Evolutionary conservation across 1,139 yeast species (phyloP), one percentile per base, ranked within the genome.

Genomic region (Nakaseomyces kungkrabaensis): DNA sequence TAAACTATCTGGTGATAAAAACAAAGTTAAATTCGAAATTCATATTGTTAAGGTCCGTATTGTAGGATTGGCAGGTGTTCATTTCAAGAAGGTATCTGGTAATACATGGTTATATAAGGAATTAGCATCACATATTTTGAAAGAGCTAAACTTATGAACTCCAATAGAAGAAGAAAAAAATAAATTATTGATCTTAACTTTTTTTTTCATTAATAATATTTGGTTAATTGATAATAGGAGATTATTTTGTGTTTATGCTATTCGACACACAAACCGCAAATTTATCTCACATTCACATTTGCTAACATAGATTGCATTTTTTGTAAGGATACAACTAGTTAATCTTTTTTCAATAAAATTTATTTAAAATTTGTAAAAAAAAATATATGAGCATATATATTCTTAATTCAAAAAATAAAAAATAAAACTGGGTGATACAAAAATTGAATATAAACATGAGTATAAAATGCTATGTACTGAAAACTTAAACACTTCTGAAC

Each of bases 21-120:
- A 55, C 40, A 69, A 68, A 51, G 74, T 92, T 62, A 83, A 85
- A 61, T 92, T 92, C 68, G 97, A 92, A 65, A 86, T 90, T 55
- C 92, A 87, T 67, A 83, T 90, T 56, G 97, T 90, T 46, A 88
- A 88, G 66, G 95, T 90, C 48, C 96, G 97, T 42, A 74, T 92
- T 56, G 85, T 90, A 51, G 89, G 95, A n/a, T 73, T 90, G 55
- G 90, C 87, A 58, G 97, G 97, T 66, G 92, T 90, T 51, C 97
- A 90, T 67, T 89, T 90, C 72, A 90, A 90, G 73, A 90, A 90
- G 67, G 76, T 90, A 46, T 76, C 85, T 54, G 97, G 97, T 60
- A 90, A 90, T 65, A 87, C 96, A 2, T 90, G 97, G 97, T 80
- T 85, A 68, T 90, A 89, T 70, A 90, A 90, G 71, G 82, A 89